Evolutionary conservation across 2,329 filamentous ascomycete species (phyloP), one percentile per base, ranked within the genome.

Genomic region (Colletotrichum orbiculare): DNA sequence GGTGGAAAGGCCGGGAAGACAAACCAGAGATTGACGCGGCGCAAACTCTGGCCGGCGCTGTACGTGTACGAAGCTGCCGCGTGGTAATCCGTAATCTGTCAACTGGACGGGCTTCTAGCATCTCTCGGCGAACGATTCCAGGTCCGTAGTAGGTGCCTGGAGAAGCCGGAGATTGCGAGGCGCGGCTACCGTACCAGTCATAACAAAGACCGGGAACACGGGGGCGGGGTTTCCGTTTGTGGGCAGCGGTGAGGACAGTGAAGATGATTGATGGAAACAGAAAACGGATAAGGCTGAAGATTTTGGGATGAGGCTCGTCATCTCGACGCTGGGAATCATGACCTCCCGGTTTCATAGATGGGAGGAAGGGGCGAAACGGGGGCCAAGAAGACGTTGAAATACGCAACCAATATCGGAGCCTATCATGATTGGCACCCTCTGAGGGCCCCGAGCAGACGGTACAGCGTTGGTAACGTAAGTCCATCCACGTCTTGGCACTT

Each of bases 341-440:
- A 17, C 37, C 35, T 52, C 58, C 58, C 45, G 58, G 58, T 56
- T 56, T 65, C 47, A 62, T 42, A 43, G 47, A 33, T 35, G 35
- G 15, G 48, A 52, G 15, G 58, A 62, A 65, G 52, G 52, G 58
- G 62, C 41, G 5, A 55, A 53, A 62, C 41, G 50, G 50, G 50
- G 46, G 45, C 57, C 58, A 62, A 65, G 58, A 52, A n/a, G n/a
- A 39, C 13, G 15, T 43, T 48, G 41, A 41, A 56, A 48, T 50
- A 55, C 38, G 61, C 33, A 55, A 42, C 41, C 35, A 8, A 37
- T 12, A 52, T 50, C 58, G 46, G 52, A 56, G 52, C 56, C 46
- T n/a, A n/a, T 42, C 34, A 41, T 50, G 12, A 42, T 25, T 53
- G 52, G 54, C 37, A 47, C 42, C 39, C 56, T 59, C 35, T 46